Percentiles rank a stretch among this genome's conserved stretches.
Conservation (phyloP, 129 eudicot species). For the Lonicera japonica region DNA sequence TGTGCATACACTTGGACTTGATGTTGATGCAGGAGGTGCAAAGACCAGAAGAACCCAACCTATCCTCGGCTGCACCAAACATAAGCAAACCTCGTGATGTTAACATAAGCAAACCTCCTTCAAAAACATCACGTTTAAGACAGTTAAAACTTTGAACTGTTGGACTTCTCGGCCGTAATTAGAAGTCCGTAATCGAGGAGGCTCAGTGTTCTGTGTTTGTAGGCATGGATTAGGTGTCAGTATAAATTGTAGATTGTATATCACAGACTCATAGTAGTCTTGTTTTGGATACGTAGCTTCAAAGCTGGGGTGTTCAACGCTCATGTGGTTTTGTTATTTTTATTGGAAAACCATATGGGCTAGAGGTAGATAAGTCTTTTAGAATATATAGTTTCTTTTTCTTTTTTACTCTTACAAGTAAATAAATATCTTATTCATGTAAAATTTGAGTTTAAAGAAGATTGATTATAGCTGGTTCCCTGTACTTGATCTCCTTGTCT, state of each 20-base stretch:
- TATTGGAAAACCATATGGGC: conserved; percentile 63
- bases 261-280: conserved; percentile 30
- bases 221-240: conserved; percentile 16
- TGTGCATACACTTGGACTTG: too few relatives aligned
- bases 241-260: conserved; percentile 56
- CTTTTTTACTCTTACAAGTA: too few relatives aligned
- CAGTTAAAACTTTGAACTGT: conserved; percentile 40
- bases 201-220: background rate
- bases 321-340: conserved; percentile 79
- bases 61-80: conserved; percentile 36
- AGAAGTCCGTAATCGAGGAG: too few relatives aligned
- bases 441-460: too few relatives aligned
- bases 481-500: too few relatives aligned
- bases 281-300: too few relatives aligned
- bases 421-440: too few relatives aligned
- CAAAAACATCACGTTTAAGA: conserved; percentile 60
- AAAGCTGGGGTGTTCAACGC: too few relatives aligned
- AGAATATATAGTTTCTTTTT: conserved; percentile 13
- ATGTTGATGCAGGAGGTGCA: conserved; percentile 31
- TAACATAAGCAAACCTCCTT: too few relatives aligned
- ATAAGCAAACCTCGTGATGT: too few relatives aligned
- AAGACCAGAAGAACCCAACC: conserved; percentile 43
- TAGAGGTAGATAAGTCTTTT: conserved; percentile 28
- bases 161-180: background rate
- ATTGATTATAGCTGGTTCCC: too few relatives aligned